These are phyloP conservation scores for Clavaria fumosa DNA, from an alignment of 768 basidiomycete species.

Conservation along the genomic window DNA sequence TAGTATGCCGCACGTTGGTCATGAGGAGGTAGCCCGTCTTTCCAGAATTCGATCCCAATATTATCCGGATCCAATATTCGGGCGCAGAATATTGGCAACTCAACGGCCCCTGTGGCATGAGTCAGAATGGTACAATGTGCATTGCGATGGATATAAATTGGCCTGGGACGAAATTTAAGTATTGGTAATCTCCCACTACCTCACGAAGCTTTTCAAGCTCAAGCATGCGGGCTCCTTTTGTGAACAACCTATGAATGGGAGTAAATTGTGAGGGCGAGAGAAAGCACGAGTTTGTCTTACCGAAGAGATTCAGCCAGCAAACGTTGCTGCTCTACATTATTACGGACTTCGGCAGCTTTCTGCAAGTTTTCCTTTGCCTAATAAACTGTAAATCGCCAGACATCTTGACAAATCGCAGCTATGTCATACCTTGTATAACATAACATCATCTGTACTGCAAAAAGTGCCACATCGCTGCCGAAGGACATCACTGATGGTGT, in stretches of 20 bases:
- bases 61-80: conserved; percentile 61
- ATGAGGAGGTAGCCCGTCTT: conserved; percentile 36
- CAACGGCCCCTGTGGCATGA: conserved; percentile 50
- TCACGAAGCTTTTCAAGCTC: conserved; percentile 76
- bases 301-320: conserved; percentile 77
- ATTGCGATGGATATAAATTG: conserved; percentile 3
- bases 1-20: conserved; percentile 45
- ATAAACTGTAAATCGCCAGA: conserved; percentile 4
- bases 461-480: conserved; percentile 94
- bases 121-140: not conserved
- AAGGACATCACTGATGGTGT: conserved; percentile 88
- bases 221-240: conserved; percentile 73
- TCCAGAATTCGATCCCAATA: conserved; percentile 64
- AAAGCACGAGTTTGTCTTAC: conserved; percentile 31
- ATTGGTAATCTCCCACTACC: conserved; percentile 79
- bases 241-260: conserved; percentile 50
- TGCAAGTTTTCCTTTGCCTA: conserved; percentile 91
- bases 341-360: conserved; percentile 71
- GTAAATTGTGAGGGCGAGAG: not conserved
- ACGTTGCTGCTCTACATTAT: conserved; percentile 57
- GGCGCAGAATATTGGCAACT: conserved; percentile 76
- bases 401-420: conserved; percentile 2
- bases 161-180: conserved; percentile 75
- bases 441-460: conserved; percentile 96
- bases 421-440: conserved; percentile 74